Conservation (phyloP, 345 rosid species). For the Eucalyptus tenuipes region DNA sequence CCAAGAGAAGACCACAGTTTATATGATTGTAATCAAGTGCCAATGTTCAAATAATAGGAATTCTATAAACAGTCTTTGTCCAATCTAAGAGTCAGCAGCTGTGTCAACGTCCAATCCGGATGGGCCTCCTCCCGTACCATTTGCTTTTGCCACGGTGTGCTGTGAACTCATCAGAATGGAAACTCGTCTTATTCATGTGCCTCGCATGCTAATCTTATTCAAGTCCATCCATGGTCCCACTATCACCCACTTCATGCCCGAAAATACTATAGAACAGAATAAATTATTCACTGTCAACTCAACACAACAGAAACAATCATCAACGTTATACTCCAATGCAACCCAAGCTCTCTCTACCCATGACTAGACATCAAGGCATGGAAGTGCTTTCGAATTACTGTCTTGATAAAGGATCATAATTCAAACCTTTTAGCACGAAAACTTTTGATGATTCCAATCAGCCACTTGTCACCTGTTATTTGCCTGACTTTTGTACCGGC, state of each 20-base stretch:
- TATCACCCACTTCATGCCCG: neutral
- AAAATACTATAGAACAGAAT: neutral
- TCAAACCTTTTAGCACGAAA: constrained; percentile 27
- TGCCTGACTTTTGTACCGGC: constrained; percentile 38
- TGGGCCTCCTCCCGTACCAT: neutral
- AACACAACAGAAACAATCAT: neutral
- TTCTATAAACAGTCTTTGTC: neutral
- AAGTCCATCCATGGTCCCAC: neutral
- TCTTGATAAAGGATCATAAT: neutral
- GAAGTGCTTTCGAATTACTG: neutral
- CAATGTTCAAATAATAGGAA: neutral
- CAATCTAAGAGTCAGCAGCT: neutral
- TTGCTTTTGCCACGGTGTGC: no score
- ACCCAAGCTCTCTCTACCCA: neutral
- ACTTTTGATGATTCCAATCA: constrained; percentile 54
- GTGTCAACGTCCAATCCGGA: neutral
- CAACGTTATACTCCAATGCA: neutral
- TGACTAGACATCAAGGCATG: neutral
- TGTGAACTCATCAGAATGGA: neutral
- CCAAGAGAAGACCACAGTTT: neutral
- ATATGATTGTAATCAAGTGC: neutral
- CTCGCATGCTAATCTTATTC: neutral
- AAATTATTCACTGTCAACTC: neutral
- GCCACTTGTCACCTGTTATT: constrained; percentile 55
- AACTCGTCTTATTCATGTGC: neutral